Percentiles rank a stretch among this genome's conserved stretches.
phyloP scores from a whole-genome alignment of 139 green algal species.

The Coccomyxa sp. region DNA sequence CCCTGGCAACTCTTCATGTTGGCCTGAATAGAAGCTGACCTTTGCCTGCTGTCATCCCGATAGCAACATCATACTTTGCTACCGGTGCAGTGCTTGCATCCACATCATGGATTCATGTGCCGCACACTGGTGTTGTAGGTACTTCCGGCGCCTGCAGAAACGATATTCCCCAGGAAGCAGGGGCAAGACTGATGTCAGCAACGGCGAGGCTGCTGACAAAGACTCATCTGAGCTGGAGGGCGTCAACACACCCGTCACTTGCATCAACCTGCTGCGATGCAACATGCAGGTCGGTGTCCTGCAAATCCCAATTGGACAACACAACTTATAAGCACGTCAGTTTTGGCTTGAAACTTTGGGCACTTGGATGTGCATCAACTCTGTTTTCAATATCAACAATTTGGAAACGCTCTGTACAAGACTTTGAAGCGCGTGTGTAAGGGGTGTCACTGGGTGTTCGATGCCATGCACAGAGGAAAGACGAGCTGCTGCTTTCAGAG shows the following conservation, averaged over 20 bases:
- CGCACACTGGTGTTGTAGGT: slow-evolving; percentile 51
- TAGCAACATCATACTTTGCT: not conserved
- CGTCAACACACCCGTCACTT: slow-evolving; percentile 64
- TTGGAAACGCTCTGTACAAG: not conserved
- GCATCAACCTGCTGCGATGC: slow-evolving; percentile 92
- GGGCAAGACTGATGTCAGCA: not conserved
- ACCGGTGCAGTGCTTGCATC: not conserved
- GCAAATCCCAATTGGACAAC: too few relatives aligned
- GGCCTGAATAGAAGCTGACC: not conserved
- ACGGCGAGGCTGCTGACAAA: not conserved
- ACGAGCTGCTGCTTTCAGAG: slow-evolving; percentile 69
- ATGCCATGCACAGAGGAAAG: slow-evolving; percentile 12
- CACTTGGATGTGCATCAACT: too few relatives aligned
- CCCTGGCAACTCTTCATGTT: not conserved
- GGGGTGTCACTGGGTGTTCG: not conserved
- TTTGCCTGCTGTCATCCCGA: not conserved
- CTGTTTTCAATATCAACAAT: not conserved
- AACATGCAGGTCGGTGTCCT: slow-evolving; percentile 31
- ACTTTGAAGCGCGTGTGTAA: not conserved
- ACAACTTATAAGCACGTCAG: too few relatives aligned
- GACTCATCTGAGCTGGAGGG: not conserved
- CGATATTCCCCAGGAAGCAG: slow-evolving; percentile 42
- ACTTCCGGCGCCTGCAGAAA: slow-evolving; percentile 74
- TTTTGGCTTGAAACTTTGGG: too few relatives aligned
- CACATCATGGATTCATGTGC: not conserved